Base-by-base conservation (phyloP, 2,329 filamentous ascomycete species). In the Cytospora mali region DNA sequence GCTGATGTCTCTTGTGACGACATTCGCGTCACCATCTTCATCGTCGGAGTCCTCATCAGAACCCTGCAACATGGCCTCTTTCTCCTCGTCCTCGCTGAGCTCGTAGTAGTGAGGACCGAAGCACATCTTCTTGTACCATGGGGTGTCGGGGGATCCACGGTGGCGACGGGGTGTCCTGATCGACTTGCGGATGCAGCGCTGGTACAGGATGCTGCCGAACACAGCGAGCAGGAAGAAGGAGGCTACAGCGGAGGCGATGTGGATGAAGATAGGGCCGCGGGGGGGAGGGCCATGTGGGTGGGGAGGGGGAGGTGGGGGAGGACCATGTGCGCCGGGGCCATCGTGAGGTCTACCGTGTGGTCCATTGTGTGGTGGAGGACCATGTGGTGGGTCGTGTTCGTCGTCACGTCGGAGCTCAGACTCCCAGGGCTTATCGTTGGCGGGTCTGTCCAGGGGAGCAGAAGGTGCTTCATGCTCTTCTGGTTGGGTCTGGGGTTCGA, bases 1-100 rank as follows among this genome's bases (percentile, higher is more conserved):
- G 3, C 79, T 76, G 66, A 84, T 76, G 68, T 82, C 80, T 67
- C 81, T 76, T 66, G 80, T 78, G 76, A 83, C 79, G 3, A 77
- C 77, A 33, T 69, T 70, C n/a, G 75, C 68, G 42, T 72, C 70
- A 21, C 62, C 68, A 27, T 71, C 69, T 7, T 67, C 64, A 18
- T 67, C 64, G 31, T 69, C 56, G n/a, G 58, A 63, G 23, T 58
- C 33, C 13, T 52, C 57, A 50, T 59, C 53, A 7, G 21, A 55
- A 65, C 49, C 71, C 6, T 29, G 66, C 62, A 74, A 64, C 48
- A 75, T 72, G 11, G 71, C 71, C 46, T 75, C 71, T 69, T 79
- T 78, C 67, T 79, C 77, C 61, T 75, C 73, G 23, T 72, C 72
- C 23, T 70, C 68, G 53, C 58, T 58, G n/a, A 52, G 52, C 53